phyloP scores from a whole-genome alignment of 2,329 filamentous ascomycete species.

The Lithohypha guttulata region DNA sequence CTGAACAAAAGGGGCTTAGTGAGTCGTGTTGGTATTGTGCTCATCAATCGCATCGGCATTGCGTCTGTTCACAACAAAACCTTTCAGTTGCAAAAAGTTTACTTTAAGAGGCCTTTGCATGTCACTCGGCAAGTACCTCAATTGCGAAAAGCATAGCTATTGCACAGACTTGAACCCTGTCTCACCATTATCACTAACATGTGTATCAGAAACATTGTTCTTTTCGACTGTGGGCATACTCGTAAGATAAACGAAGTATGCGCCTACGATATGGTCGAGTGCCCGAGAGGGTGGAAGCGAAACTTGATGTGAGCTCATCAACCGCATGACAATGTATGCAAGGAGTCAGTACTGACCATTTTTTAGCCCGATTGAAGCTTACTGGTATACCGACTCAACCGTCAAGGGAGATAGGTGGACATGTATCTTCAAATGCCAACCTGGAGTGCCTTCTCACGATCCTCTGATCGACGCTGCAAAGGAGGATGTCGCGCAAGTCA shows the following conservation, averaged over 20 bases:
- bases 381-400: neutral
- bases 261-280: too few relatives aligned
- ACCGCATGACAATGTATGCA: too few relatives aligned
- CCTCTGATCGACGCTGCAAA: conserved; percentile 1
- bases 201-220: conserved; percentile 1
- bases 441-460: neutral
- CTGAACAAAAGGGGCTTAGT: too few relatives aligned
- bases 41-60: too few relatives aligned
- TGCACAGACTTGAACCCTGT: too few relatives aligned
- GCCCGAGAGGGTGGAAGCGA: neutral
- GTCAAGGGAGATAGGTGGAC: neutral
- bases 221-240: conserved; percentile 3
- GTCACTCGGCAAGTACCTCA: too few relatives aligned
- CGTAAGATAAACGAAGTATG: neutral
- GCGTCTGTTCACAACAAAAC: too few relatives aligned
- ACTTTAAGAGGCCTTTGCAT: too few relatives aligned
- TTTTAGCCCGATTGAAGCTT: neutral
- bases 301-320: conserved; percentile 1
- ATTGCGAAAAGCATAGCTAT: too few relatives aligned
- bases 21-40: too few relatives aligned
- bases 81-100: too few relatives aligned
- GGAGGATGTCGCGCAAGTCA: neutral
- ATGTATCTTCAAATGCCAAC: neutral
- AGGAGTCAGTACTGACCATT: too few relatives aligned
- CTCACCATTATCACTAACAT: neutral